Evolutionary conservation across 352 stramenopile genomes (phyloP), one percentile per base, ranked within the genome.

Genomic region (Phytophthora colocasiae): DNA sequence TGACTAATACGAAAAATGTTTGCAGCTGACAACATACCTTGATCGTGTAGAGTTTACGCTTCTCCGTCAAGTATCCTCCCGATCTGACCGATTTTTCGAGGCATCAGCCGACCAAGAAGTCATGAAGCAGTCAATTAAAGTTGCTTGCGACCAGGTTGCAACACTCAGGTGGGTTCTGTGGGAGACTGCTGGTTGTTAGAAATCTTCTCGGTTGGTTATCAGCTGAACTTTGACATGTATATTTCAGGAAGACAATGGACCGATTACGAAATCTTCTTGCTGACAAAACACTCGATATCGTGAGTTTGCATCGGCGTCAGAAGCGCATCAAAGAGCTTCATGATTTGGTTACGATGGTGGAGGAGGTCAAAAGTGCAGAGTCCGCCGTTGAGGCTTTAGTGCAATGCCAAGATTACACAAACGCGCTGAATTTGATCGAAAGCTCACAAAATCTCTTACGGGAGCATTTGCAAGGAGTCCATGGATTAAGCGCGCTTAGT

Each of bases 21-120:
- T 50, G 12, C 51, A 91, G 85, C 62, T 96, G 36, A 91, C 86
- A 8, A 78, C 76, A 41, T 94, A 95, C 66, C 64, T 96, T 53
- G 88, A 96, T 63, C 81, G 83, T 29, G 88, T 96, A 41, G 86
- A 96, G 59, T 91, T 95, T 61, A 92, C 86, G 36, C 73, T 96
- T 46, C 73, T 96, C 41, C 85, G 88, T 2, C 86, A 96, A 63
- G 86, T 96, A 32, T 93, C 86, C 32, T 95, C 86, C 8, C 81
- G 88, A 12, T 94, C 88, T 1, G 83, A 96, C 57, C 81, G 83
- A 17, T 95, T 96, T 73, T 95, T 96, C 26, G 81, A 96, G 51
- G 86, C 85, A 10, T 95, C 87, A 6, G 78, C 85, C 29, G 84
- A 92, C 58, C 88, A 96, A 59, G 87, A 93, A 63, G 87, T 92